Conservation (phyloP, 495 filamentous ascomycete genomes). For the Aspergillus panamensis region DNA sequence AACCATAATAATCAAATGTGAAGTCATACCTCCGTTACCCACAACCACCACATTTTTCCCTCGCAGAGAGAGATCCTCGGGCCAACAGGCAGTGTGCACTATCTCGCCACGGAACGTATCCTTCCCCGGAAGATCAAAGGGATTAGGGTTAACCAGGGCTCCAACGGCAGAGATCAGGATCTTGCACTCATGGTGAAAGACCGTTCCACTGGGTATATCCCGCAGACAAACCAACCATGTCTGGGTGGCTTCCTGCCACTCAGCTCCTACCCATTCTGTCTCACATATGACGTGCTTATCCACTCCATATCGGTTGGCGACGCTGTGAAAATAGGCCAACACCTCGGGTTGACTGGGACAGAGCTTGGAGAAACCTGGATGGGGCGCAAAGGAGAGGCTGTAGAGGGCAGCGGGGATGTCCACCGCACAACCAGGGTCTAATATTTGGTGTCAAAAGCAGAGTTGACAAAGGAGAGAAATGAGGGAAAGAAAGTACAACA, state of each 20-base stretch:
- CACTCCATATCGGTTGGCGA: constrained; percentile 8
- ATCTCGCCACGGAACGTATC: constrained; percentile 48
- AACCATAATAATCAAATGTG: background rate
- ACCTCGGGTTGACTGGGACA: constrained; percentile 27
- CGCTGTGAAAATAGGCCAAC: constrained; percentile 9
- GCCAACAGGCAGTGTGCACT: constrained; percentile 58
- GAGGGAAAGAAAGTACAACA: background rate
- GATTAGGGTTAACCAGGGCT: constrained; percentile 41
- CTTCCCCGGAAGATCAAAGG: constrained; percentile 41
- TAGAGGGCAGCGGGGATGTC: constrained; percentile 29
- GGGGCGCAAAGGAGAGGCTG: constrained; percentile 27
- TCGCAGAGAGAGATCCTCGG: constrained; percentile 46
- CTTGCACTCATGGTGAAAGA: constrained; percentile 35
- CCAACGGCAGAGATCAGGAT: constrained; percentile 51
- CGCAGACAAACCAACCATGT: constrained; percentile 23
- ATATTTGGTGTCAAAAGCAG: background rate
- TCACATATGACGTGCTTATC: constrained; percentile 19
- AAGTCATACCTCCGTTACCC: constrained; percentile 37
- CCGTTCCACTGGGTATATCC: constrained; percentile 14
- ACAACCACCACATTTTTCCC: constrained; percentile 55
- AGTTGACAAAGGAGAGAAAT: background rate
- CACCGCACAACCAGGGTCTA: constrained; percentile 30
- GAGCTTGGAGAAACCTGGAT: constrained; percentile 25
- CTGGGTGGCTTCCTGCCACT: constrained; percentile 20
- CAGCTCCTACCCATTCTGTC: constrained; percentile 21